Evolutionary conservation across 805 yeast species (phyloP).

Genomic region (Saccharomyces kudriavzevii): DNA sequence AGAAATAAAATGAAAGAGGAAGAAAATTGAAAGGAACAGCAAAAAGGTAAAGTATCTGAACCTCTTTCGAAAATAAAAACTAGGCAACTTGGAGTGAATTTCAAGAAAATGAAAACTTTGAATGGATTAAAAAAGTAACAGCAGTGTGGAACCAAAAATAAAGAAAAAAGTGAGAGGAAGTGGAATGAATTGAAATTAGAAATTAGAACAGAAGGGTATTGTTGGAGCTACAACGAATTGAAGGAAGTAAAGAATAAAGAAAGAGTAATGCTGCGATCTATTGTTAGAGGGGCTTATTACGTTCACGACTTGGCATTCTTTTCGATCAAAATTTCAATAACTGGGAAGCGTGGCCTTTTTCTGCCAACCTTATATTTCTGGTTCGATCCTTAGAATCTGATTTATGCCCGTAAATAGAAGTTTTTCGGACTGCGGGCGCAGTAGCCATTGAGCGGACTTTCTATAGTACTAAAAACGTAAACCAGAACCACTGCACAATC

Average conservation of each 20-base stretch:
- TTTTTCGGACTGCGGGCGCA: not conserved
- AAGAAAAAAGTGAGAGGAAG: not conserved
- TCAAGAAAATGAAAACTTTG: not conserved
- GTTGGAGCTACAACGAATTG: not conserved
- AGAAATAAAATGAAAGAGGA: not conserved
- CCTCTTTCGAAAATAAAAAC: not conserved
- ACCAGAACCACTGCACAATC: not conserved
- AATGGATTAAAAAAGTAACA: not conserved
- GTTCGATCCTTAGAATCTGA: not conserved
- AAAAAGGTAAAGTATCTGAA: not conserved
- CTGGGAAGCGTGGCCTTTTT: not conserved
- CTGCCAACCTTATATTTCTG: not conserved
- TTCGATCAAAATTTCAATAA: not conserved
- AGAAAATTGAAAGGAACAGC: not conserved
- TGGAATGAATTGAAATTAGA: not conserved
- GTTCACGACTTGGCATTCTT: not conserved
- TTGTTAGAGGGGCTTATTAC: not conserved
- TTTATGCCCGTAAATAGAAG: not conserved
- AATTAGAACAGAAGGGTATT: not conserved
- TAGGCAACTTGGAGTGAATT: not conserved
- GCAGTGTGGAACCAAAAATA: not conserved
- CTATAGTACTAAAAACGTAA: not conserved
- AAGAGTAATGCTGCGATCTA: not conserved
- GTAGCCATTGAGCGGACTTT: not conserved
- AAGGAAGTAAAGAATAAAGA: not conserved